Base-by-base conservation (phyloP, 192 early-diverging fungal genomes). In the Chytriomyces confervae region DNA sequence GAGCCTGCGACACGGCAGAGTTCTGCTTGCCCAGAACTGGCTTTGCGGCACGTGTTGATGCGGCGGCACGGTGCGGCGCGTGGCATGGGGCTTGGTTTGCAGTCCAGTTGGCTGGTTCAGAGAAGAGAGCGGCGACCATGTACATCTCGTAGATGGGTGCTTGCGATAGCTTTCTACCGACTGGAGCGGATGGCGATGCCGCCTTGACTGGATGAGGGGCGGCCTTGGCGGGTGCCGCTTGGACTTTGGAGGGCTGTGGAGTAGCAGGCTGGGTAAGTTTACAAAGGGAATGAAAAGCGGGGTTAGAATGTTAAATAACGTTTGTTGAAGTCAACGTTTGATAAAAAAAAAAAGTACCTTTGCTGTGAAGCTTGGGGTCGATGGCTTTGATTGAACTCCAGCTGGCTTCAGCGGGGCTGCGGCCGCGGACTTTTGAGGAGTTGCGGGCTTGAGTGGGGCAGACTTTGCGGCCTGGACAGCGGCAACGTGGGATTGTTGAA, bases 191-290 rank as follows among this genome's bases (percentile, higher is more conserved):
- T 36, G 36, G 36, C 36, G 36, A 36, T 36, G 36, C 36, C 53
- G 53, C 53, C 13, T 57, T n/a, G 16, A 5, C 53, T 13, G 20
- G 16, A 3, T 57, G 53, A 20, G 53, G 16, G 2, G 53, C 53
- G 20, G 16, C 53, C 5, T 57, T 57, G 16, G 53, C 53, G 20
- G 53, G 53, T 13, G 53, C 20, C 13, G 20, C 53, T 20, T 57
- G 53, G 1, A 57, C 53, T 20, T 57, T 57, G 53, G 53, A 13
- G 5, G 13, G 13, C 13, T 57, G 69, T 5, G 69, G 69, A 51
- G 69, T 53, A 1, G 69, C 69, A 8, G 69, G 69, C 69, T 70
- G 51, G n/a, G n/a, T n/a, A n/a, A n/a, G n/a, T n/a, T n/a, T n/a
- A n/a, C n/a, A n/a, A n/a, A n/a, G n/a, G 24, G 0, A 27, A 27